Base-by-base conservation (phyloP, 805 yeast genomes). In the Candida schatavii region DNA sequence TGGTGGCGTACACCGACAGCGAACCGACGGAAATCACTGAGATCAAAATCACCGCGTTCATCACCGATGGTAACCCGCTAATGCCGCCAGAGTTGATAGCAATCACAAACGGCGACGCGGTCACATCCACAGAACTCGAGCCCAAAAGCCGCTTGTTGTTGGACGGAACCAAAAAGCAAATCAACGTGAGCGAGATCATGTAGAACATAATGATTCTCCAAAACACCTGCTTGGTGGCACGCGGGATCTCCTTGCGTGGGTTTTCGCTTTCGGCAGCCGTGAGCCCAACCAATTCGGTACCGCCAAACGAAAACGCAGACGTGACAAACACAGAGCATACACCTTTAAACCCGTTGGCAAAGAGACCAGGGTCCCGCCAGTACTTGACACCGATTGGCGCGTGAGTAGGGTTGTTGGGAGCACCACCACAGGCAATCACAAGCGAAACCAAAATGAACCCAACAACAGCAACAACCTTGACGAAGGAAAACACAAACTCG, bases 141-240 rank as follows among this genome's bases (percentile, higher is more conserved):
- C 74, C 79, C 23, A 77, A 54, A 41, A 83, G 68, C 46, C 77
- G 61, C 1, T 57, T 51, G 45, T 78, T 75, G 44, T 67, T 68
- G 56, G 72, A 83, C 13, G 91, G 90, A n/a, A 87, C 91, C 44
- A 87, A 68, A 51, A 85, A 78, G 33, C 89, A 84, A 28, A 70
- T 63, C 42, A 70, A 51, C 71, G 77, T 50, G 74, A 69, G 43
- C 64, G 80, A 57, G 64, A 75, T 46, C 58, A 87, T 70, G 66
- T 87, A 87, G 57, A 86, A 85, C 50, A 84, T 60, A 13, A 81
- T 66, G 43, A 86, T 81, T 64, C 93, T 75, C 90, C 91, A 85
- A 65, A 87, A 84, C 3, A 85, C 88, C 65, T 86, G 90, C 62
- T 85, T 85, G 45, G 83, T 78, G 33, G 91, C 90, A 39, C 74